A percentile compares a stretch with the other conserved stretches of the same genome.
Conservation (phyloP, 2,329 filamentous ascomycete genomes). For the Calonectria pauciramosa region DNA sequence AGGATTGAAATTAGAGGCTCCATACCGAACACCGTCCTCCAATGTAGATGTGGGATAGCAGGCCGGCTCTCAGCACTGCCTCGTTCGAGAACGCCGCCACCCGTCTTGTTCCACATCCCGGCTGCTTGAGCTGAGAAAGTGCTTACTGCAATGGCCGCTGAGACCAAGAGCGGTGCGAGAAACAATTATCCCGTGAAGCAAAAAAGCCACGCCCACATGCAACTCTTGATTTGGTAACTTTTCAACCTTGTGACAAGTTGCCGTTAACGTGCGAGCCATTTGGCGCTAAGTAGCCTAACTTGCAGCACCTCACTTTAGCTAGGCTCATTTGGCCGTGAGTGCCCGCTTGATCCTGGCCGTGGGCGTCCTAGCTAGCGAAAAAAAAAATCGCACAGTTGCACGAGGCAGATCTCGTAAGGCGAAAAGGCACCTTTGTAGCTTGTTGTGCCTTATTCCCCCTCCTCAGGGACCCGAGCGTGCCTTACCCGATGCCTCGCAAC, state of each 20-base stretch:
- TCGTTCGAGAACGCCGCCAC: constrained; percentile 23
- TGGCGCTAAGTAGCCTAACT: constrained; percentile 1
- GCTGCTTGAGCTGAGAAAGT: constrained; percentile 19
- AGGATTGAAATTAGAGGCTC: constrained; percentile 19
- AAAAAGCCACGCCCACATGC: constrained; percentile 12
- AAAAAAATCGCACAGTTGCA: not conserved
- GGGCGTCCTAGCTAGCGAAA: not conserved
- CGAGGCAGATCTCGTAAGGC: constrained; percentile 2
- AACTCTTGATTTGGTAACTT: not conserved
- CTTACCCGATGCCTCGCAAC: not conserved
- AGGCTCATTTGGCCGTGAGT: not conserved
- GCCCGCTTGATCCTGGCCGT: not conserved
- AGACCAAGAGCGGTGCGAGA: not conserved
- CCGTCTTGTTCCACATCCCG: constrained; percentile 11
- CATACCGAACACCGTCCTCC: constrained; percentile 7
- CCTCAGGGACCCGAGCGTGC: not conserved
- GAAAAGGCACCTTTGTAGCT: not conserved
- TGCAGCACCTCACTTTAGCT: not conserved
- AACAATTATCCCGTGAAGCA: constrained; percentile 8
- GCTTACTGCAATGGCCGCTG: constrained; percentile 1
- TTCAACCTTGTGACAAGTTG: not conserved
- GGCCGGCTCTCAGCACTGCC: constrained; percentile 23
- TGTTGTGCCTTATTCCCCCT: not conserved
- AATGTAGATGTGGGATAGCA: not conserved
- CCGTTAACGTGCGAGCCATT: not conserved